Evolutionary conservation across 306 rosid species (phyloP).

Genomic region (Cicer yamashitae): DNA sequence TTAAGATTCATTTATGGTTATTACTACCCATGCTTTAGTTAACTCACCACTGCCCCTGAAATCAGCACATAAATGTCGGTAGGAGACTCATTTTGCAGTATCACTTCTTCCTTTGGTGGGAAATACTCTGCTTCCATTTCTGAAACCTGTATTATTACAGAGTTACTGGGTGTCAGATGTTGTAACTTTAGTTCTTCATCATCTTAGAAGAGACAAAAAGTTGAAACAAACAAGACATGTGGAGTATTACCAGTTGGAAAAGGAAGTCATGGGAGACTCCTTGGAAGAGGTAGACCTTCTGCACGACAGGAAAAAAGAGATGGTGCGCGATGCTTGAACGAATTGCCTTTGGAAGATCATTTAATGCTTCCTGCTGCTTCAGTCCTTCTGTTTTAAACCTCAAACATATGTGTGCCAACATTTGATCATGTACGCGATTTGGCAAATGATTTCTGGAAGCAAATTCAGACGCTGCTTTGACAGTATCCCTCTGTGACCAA

Average conservation of each 20-base stretch:
- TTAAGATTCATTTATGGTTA: conserved; percentile 8
- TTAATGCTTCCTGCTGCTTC: conserved; percentile 82
- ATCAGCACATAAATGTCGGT: conserved; percentile 79
- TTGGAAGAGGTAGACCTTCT: conserved; percentile 64
- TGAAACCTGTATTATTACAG: conserved; percentile 57
- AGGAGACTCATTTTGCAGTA: conserved; percentile 79
- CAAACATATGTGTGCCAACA: conserved; percentile 83
- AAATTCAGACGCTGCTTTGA: conserved; percentile 82
- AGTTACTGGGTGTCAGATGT: conserved; percentile 30
- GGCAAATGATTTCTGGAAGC: conserved; percentile 79
- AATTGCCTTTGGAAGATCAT: conserved; percentile 79
- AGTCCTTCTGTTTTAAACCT: conserved; percentile 79
- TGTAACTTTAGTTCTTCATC: neutral
- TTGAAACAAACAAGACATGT: neutral
- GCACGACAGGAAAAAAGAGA: conserved; percentile 66
- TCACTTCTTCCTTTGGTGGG: conserved; percentile 86
- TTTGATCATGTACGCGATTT: conserved; percentile 63
- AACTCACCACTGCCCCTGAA: conserved; percentile 81
- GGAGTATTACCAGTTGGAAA: conserved; percentile 72
- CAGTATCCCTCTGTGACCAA: conserved; percentile 69
- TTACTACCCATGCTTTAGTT: conserved; percentile 14
- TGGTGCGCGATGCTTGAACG: conserved; percentile 77
- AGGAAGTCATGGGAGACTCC: conserved; percentile 79
- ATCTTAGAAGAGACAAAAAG: neutral
- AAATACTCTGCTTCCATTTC: conserved; percentile 83